These are phyloP conservation scores for Angomonas deanei DNA, from an alignment of 208 protist species.

Conservation along the genomic window DNA sequence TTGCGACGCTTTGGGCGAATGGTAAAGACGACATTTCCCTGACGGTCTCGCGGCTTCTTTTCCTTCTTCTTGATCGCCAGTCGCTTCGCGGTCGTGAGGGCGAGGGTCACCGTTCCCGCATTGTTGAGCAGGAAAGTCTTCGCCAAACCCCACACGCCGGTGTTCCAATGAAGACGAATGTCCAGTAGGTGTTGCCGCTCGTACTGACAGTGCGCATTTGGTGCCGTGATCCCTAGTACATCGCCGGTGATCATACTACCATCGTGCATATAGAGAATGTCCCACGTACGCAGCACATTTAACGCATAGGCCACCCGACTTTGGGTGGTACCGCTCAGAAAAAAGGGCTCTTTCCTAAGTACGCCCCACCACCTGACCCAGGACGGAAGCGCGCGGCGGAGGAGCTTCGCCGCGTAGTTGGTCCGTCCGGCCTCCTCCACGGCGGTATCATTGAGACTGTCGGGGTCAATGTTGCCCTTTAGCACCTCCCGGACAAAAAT, in stretches of 20 bases:
- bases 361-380: too few species aligned
- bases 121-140: slow-evolving; percentile 45
- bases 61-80: slow-evolving; percentile 52
- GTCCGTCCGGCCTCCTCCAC: too few species aligned
- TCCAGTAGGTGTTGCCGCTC: slow-evolving; percentile 68
- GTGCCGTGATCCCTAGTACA: slow-evolving; percentile 39
- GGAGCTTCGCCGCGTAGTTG: too few species aligned
- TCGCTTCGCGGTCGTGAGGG: slow-evolving; percentile 61
- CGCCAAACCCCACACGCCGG: slow-evolving; percentile 29
- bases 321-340: slow-evolving; percentile 29
- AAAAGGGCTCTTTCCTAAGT: neutral
- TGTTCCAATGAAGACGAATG: slow-evolving; percentile 66
- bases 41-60: slow-evolving; percentile 34
- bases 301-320: slow-evolving; percentile 34
- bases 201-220: slow-evolving; percentile 44
- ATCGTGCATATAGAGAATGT: slow-evolving; percentile 76
- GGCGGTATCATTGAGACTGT: slow-evolving; percentile 18
- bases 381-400: too few species aligned
- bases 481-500: slow-evolving; percentile 44
- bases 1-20: slow-evolving; percentile 27
- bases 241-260: slow-evolving; percentile 62
- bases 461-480: slow-evolving; percentile 27
- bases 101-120: slow-evolving; percentile 41
- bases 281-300: slow-evolving; percentile 81
- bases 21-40: slow-evolving; percentile 53